phyloP scores from a whole-genome alignment of 192 early-diverging fungal species.

The Phycomyces blakesleeanus region DNA sequence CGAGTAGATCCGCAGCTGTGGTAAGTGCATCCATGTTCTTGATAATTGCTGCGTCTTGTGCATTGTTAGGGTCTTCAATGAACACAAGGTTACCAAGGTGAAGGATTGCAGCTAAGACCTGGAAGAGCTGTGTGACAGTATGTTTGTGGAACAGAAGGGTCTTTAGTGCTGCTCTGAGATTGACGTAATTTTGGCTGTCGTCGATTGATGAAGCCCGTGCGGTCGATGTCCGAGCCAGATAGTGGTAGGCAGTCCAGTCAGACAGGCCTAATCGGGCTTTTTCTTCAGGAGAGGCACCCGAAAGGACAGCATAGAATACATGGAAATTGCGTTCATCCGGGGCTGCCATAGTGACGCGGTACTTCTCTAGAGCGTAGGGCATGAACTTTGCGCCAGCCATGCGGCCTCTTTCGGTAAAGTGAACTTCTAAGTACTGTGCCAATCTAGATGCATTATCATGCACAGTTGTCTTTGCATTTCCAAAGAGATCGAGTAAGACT shows the following conservation, averaged over 20 bases:
- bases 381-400: slow-evolving; percentile 84
- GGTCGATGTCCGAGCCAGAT: slow-evolving; percentile 48
- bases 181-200: slow-evolving; percentile 59
- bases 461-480: slow-evolving; percentile 70
- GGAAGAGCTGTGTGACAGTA: slow-evolving; percentile 79
- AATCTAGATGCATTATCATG: slow-evolving; percentile 83
- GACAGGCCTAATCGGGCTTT: slow-evolving; percentile 71
- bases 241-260: slow-evolving; percentile 55
- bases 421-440: slow-evolving; percentile 78
- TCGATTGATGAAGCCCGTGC: slow-evolving; percentile 39
- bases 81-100: slow-evolving; percentile 88
- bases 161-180: slow-evolving; percentile 78
- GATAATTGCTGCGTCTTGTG: slow-evolving; percentile 73
- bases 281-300: slow-evolving; percentile 78
- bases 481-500: slow-evolving; percentile 80
- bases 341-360: slow-evolving; percentile 60
- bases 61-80: slow-evolving; percentile 59
- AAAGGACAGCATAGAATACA: slow-evolving; percentile 90
- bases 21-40: slow-evolving; percentile 72
- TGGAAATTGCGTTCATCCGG: slow-evolving; percentile 86
- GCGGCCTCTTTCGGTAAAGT: slow-evolving; percentile 84
- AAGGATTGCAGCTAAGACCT: slow-evolving; percentile 80
- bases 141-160: slow-evolving; percentile 75
- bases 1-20: slow-evolving; percentile 76
- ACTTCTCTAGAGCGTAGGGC: slow-evolving; percentile 86